A percentile compares a stretch with the other conserved stretches of the same genome.
These are phyloP conservation scores for Phytophthora agathidicida DNA, from an alignment of 352 stramenopile species.

Conservation along the genomic window DNA sequence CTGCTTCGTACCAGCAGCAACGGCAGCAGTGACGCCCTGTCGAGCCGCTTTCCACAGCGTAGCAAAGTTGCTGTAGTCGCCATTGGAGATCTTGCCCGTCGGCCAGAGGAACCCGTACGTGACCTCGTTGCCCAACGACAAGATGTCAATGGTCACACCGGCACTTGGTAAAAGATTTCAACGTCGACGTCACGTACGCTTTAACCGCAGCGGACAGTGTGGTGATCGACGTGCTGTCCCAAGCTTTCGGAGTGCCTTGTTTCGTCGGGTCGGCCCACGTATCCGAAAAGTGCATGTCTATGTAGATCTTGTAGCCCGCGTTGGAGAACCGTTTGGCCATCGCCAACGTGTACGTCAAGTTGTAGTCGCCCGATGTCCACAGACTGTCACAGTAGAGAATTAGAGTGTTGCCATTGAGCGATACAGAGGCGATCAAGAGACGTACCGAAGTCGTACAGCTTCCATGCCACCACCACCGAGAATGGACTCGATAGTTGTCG, in stretches of 20 bases:
- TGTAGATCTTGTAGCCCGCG: slow-evolving; percentile 43
- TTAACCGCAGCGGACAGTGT: slow-evolving; percentile 25
- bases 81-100: slow-evolving; percentile 23
- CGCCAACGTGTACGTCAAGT: slow-evolving; percentile 33
- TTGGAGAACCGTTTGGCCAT: slow-evolving; percentile 35
- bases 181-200: slow-evolving; percentile 38
- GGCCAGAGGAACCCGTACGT: slow-evolving; percentile 39
- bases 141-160: slow-evolving; percentile 34
- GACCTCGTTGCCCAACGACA: slow-evolving; percentile 43
- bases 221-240: slow-evolving; percentile 28
- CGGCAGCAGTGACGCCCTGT: slow-evolving; percentile 34
- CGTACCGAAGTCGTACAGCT: slow-evolving; percentile 36
- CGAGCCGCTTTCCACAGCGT: slow-evolving; percentile 36
- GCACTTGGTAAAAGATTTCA: slow-evolving; percentile 36
- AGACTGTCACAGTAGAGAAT: slow-evolving; percentile 17
- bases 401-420: no score
- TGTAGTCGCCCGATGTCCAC: slow-evolving; percentile 37
- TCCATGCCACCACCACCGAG: slow-evolving; percentile 37
- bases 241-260: slow-evolving; percentile 30
- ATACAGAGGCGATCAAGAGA: no score
- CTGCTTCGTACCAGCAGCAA: slow-evolving; percentile 27
- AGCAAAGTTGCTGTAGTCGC: slow-evolving; percentile 36
- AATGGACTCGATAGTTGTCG: slow-evolving; percentile 40
- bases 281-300: slow-evolving; percentile 49
- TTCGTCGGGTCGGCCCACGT: slow-evolving; percentile 39